These are phyloP conservation scores for Arthrobotrys megalospora DNA, from an alignment of 2,329 filamentous ascomycete species.

Conservation along the genomic window DNA sequence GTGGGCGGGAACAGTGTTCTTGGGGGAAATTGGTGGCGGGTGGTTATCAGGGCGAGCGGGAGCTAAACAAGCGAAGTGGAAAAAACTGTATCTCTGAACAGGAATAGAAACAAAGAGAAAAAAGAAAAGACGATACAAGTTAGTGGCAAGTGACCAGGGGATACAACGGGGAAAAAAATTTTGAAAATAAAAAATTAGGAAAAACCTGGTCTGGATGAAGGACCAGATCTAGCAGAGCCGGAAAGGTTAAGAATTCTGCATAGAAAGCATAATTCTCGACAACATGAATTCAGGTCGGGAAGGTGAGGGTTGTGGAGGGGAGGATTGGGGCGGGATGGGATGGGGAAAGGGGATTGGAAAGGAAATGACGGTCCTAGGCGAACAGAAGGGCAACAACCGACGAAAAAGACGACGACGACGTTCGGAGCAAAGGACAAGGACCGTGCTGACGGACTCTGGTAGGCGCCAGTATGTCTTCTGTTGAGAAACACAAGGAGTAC, in stretches of 20 bases:
- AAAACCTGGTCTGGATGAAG: conserved; percentile 15
- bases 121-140: conserved; percentile 56
- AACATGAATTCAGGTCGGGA: conserved; percentile 41
- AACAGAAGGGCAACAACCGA: conserved; percentile 56
- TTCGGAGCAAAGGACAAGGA: conserved; percentile 56
- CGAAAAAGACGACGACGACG: conserved; percentile 43
- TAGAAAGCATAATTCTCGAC: conserved; percentile 45
- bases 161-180: conserved; percentile 28
- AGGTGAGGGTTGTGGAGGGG: conserved; percentile 41
- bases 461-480: conserved; percentile 43
- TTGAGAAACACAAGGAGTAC: conserved; percentile 53
- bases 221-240: conserved; percentile 12
- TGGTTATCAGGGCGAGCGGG: conserved; percentile 58
- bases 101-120: conserved; percentile 36
- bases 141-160: conserved; percentile 57
- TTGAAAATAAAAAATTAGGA: conserved; percentile 17
- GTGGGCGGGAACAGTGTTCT: conserved; percentile 48
- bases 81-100: conserved; percentile 56
- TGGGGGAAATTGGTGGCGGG: conserved; percentile 46
- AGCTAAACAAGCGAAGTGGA: conserved; percentile 60
- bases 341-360: conserved; percentile 51
- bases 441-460: conserved; percentile 41
- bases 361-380: conserved; percentile 45
- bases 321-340: conserved; percentile 22
- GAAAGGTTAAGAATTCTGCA: conserved; percentile 29